Conservation (phyloP, 2,329 filamentous ascomycete genomes). For the Thermothelomyces thermophilus region DNA sequence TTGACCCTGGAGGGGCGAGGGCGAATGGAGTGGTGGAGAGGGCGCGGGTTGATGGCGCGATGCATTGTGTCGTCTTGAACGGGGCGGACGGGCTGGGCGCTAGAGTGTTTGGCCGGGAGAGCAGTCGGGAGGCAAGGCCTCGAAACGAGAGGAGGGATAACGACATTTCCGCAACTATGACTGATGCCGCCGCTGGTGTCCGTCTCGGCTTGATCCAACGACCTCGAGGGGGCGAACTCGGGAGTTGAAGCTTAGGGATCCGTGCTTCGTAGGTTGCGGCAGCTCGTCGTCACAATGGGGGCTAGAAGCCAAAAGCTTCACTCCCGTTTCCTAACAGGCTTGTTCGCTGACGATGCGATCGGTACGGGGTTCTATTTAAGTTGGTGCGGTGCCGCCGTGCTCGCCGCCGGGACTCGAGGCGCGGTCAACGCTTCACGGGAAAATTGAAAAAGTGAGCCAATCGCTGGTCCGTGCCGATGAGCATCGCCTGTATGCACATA, state of each 20-base stretch:
- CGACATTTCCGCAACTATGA: conserved; percentile 12
- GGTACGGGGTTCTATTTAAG: background rate
- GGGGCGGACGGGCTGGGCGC: background rate
- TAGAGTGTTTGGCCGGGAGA: conserved; percentile 9
- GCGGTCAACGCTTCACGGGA: conserved; percentile 5
- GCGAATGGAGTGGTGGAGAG: conserved; percentile 13
- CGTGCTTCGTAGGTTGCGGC: background rate
- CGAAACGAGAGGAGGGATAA: conserved; percentile 18
- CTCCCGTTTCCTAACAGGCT: background rate
- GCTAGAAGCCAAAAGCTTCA: background rate
- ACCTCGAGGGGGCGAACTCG: background rate
- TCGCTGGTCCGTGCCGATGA: conserved; percentile 5
- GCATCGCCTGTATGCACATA: background rate
- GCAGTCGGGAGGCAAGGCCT: conserved; percentile 19
- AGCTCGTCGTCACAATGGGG: background rate
- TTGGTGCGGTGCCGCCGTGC: conserved; percentile 2
- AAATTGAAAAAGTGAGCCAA: conserved; percentile 11
- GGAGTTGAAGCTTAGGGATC: background rate
- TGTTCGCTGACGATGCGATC: background rate
- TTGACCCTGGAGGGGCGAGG: conserved; percentile 1
- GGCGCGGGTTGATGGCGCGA: conserved; percentile 3
- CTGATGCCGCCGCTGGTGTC: background rate
- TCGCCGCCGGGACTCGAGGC: conserved; percentile 7
- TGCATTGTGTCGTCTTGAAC: conserved; percentile 4
- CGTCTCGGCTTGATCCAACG: background rate